Evolutionary conservation across 257 asterid species (phyloP).

Genomic region (Nicotiana knightiana): DNA sequence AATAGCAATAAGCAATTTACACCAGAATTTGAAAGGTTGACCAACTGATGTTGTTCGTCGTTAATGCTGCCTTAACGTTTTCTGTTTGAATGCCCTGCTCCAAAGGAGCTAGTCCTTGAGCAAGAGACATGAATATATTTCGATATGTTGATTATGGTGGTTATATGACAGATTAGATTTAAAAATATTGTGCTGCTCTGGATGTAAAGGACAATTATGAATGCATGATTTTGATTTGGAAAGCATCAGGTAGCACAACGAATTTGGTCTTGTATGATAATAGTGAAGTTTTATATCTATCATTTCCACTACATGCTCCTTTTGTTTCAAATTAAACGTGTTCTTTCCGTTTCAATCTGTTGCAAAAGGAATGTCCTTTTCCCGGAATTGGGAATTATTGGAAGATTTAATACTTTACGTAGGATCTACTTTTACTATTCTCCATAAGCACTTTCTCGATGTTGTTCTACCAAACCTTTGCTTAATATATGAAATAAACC

Average conservation of each 20-base stretch:
- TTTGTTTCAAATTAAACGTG: neutral
- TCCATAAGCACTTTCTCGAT: neutral
- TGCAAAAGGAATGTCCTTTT: neutral
- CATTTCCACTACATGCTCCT: neutral
- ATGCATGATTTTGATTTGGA: slow-evolving; percentile 2
- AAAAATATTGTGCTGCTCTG: neutral
- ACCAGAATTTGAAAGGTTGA: neutral
- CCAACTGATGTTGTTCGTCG: neutral
- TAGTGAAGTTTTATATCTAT: neutral
- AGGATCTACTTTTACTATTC: neutral
- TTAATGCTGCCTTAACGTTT: neutral
- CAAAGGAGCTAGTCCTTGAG: neutral
- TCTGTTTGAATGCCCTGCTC: neutral
- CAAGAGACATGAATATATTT: neutral
- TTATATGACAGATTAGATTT: neutral
- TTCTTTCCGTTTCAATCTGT: neutral
- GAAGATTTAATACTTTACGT: neutral
- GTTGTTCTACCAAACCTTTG: neutral
- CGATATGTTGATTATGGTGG: neutral
- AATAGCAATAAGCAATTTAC: neutral
- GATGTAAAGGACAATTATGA: neutral
- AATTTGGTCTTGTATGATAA: neutral
- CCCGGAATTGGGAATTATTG: neutral
- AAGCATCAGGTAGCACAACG: slow-evolving; percentile 1
- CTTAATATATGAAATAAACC: neutral